Evolutionary conservation across 495 filamentous ascomycete genomes (phyloP), one percentile per base, ranked within the genome.

Genomic region (Alectoria sarmentosa): DNA sequence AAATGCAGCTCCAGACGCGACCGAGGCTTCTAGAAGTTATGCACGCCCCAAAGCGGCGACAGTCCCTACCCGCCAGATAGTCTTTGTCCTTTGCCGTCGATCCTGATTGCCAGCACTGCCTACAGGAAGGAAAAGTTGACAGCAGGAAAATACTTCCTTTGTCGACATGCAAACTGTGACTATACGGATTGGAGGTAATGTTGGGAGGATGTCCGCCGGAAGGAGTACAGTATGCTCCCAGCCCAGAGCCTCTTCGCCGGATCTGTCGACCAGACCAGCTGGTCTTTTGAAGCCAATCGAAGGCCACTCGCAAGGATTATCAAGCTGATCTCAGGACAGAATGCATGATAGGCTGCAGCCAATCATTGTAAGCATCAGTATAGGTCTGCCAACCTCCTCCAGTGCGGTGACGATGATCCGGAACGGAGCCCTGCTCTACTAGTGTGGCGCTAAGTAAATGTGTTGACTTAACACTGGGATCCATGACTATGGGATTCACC

Each of bases 381-480:
- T 42, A 41, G 6, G 38, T 46, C 44, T 15, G 19, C 46, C 32
- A 46, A 55, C 15, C 32, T 57, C 37, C 26, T 34, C 23, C 46
- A 41, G 4, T 62, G 32, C 6, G 38, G 41, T 49, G 36, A 37
- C n/a, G 54, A 61, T 62, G 49, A 66, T 57, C 60, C 61, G 57
- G 60, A 52, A 66, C 64, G 67, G 67, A 61, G 61, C 46, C 67
- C 65, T 69, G 67, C 67, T 66, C 64, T 63, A 32, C 61, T 69
- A 69, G 67, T 60, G 60, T 63, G 14, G 60, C 64, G 67, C 67
- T 69, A 69, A 41, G n/a, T 21, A 21, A 23, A 57, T 34, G 56
- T 42, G n/a, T 34, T 58, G 62, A 58, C 49, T 54, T 36, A 48
- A 63, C 21, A 21, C 32, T 58, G 62, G 42, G 54, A 57, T 23